phyloP scores from a whole-genome alignment of 2,329 filamentous ascomycete genomes.

The Calycina herbarum region DNA sequence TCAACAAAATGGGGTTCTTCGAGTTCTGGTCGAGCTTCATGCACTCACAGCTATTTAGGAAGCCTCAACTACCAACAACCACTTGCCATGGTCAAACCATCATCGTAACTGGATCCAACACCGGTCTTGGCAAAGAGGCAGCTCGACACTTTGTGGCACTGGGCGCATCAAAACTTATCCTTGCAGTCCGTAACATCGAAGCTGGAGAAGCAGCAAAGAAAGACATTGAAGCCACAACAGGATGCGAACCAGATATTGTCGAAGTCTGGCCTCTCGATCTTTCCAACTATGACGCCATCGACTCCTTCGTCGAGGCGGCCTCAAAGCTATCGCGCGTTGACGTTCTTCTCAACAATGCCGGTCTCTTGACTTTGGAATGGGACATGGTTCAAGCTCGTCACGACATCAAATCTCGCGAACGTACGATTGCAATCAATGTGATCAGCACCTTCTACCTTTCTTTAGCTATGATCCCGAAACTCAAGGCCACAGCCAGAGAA shows the following conservation, averaged over 20 bases:
- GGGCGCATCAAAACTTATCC: slow-evolving; percentile 39
- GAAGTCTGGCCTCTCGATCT: slow-evolving; percentile 26
- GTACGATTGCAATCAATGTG: slow-evolving; percentile 48
- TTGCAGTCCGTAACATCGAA: slow-evolving; percentile 40
- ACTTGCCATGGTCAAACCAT: slow-evolving; percentile 32
- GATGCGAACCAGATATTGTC: slow-evolving; percentile 9
- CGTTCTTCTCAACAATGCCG: not conserved
- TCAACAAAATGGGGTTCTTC: not conserved
- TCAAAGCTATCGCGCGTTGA: not conserved
- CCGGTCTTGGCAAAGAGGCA: slow-evolving; percentile 43
- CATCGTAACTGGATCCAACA: slow-evolving; percentile 45
- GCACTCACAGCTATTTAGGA: not conserved
- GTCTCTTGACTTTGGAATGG: not conserved
- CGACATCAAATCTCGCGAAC: slow-evolving; percentile 20
- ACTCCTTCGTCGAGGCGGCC: slow-evolving; percentile 16
- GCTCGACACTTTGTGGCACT: slow-evolving; percentile 39
- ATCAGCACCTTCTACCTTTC: slow-evolving; percentile 48
- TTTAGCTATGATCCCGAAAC: slow-evolving; percentile 44
- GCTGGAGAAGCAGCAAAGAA: slow-evolving; percentile 42
- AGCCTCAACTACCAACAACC: slow-evolving; percentile 2
- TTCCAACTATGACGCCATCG: slow-evolving; percentile 18
- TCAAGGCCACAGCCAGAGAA: slow-evolving; percentile 39
- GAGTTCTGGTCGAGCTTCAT: not conserved
- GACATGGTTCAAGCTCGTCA: slow-evolving; percentile 14
- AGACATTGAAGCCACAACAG: slow-evolving; percentile 36